A percentile compares a stretch with the other conserved stretches of the same genome.
Evolutionary conservation across 441 rosid species (phyloP).

Genomic region (Adansonia grandidieri): DNA sequence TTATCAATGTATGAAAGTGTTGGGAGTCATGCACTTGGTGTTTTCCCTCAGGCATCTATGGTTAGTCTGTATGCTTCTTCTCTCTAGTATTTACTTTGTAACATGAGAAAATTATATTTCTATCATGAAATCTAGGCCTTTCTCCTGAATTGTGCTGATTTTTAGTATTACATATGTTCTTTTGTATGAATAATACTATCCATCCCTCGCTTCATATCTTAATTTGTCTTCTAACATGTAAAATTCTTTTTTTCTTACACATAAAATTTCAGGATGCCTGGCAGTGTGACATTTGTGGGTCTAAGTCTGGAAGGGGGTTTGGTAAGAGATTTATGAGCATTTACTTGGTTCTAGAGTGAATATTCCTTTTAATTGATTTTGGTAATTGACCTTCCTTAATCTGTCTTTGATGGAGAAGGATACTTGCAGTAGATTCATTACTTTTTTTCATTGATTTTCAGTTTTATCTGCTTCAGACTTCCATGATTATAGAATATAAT

Average conservation of each 20-base stretch:
- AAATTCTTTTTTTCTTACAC: constrained; percentile 7
- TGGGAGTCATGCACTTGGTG: constrained; percentile 93
- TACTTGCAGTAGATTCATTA: not conserved
- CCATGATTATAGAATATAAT: not conserved
- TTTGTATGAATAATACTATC: not conserved
- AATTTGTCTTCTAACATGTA: not conserved
- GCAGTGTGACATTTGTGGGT: constrained; percentile 96
- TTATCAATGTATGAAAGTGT: constrained; percentile 86
- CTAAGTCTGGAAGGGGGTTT: constrained; percentile 98
- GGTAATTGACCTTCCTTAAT: not conserved
- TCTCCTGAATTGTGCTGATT: constrained; percentile 10
- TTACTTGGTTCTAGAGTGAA: not conserved
- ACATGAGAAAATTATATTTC: not conserved
- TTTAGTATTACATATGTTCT: not conserved
- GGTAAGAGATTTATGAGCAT: constrained; percentile 57
- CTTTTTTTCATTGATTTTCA: not conserved
- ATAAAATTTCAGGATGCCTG: constrained; percentile 77
- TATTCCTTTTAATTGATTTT: not conserved
- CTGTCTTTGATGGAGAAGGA: not conserved
- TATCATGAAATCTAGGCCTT: not conserved
- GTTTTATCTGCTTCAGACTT: constrained; percentile 1
- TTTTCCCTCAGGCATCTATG: constrained; percentile 94
- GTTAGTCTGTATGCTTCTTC: constrained; percentile 48
- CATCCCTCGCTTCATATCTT: not conserved
- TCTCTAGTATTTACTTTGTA: not conserved